Conservation (phyloP, 2,329 filamentous ascomycete genomes). For the Cladosporium phlei region DNA sequence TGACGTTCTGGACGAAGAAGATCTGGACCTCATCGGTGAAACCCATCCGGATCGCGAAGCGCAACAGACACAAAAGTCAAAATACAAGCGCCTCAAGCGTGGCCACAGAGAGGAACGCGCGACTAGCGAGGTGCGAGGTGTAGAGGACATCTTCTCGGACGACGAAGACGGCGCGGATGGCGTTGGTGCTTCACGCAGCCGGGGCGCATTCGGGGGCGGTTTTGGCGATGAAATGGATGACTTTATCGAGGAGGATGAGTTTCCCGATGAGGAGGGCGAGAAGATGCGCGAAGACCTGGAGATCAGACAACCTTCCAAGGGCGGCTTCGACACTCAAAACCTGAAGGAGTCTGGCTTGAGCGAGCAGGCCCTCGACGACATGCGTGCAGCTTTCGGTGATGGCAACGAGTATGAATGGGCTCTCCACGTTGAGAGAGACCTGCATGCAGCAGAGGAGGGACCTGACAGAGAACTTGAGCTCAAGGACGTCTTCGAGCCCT, state of each 20-base stretch:
- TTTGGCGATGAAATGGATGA: conserved; percentile 76
- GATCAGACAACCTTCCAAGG: conserved; percentile 73
- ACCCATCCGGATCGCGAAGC: conserved; percentile 66
- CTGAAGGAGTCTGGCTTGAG: conserved; percentile 65
- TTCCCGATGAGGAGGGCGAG: conserved; percentile 75
- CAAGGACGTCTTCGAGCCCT: conserved; percentile 97
- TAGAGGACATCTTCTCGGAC: conserved; percentile 92
- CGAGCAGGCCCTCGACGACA: conserved; percentile 89
- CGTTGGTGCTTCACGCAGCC: conserved; percentile 38
- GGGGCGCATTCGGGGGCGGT: conserved; percentile 38
- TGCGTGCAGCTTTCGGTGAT: conserved; percentile 92
- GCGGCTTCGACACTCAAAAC: conserved; percentile 67
- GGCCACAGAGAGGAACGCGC: conserved; percentile 71
- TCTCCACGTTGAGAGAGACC: conserved; percentile 78
- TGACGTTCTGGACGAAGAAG: conserved; percentile 83
- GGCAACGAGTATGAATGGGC: conserved; percentile 96
- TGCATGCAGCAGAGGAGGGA: conserved; percentile 68
- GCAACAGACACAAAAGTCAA: conserved; percentile 66
- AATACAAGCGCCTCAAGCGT: conserved; percentile 94
- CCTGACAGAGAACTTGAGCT: conserved; percentile 84
- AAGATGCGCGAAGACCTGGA: conserved; percentile 80
- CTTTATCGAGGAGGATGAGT: conserved; percentile 95
- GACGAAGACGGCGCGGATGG: conserved; percentile 69
- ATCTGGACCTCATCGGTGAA: conserved; percentile 90
- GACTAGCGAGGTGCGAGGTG: conserved; percentile 60